Evolutionary conservation across 305 asterid species (phyloP).

Genomic region (Fraxinus platypoda): DNA sequence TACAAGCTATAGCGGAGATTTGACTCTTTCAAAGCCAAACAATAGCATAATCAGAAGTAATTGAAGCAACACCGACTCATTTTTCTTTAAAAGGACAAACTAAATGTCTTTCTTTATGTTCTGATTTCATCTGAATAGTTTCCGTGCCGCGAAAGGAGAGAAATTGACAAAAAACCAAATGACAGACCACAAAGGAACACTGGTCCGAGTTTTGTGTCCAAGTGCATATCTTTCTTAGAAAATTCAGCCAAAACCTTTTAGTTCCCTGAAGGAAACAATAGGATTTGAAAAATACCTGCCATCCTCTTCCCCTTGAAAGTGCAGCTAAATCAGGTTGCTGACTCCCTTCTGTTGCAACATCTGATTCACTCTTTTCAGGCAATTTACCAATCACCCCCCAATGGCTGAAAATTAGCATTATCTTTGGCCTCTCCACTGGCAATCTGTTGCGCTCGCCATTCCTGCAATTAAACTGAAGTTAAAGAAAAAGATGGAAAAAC

Average conservation of each 20-base stretch:
- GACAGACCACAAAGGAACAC: neutral
- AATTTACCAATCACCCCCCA: constrained; percentile 98
- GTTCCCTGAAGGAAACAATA: neutral
- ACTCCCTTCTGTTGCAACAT: constrained; percentile 36
- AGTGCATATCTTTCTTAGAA: neutral
- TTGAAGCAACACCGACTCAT: neutral
- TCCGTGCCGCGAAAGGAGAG: neutral
- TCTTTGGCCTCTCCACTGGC: constrained; percentile 90
- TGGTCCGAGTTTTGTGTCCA: neutral
- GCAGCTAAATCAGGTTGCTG: constrained; percentile 54
- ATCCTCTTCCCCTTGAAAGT: constrained; percentile 64
- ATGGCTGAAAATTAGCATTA: constrained; percentile 89
- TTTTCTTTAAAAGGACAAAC: neutral
- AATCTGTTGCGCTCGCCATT: constrained; percentile 85
- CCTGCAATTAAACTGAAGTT: constrained; percentile 15
- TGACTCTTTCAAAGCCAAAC: neutral
- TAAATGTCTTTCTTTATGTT: neutral
- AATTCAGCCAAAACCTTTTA: neutral
- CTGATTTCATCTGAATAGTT: neutral
- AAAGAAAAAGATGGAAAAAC: neutral
- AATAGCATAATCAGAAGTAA: neutral
- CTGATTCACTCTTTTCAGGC: constrained; percentile 41
- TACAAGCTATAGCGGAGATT: neutral
- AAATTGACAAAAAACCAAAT: neutral
- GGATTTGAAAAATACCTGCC: constrained; percentile 65